Base-by-base conservation (phyloP, 2,329 filamentous ascomycete genomes). In the Periconia digitata region DNA sequence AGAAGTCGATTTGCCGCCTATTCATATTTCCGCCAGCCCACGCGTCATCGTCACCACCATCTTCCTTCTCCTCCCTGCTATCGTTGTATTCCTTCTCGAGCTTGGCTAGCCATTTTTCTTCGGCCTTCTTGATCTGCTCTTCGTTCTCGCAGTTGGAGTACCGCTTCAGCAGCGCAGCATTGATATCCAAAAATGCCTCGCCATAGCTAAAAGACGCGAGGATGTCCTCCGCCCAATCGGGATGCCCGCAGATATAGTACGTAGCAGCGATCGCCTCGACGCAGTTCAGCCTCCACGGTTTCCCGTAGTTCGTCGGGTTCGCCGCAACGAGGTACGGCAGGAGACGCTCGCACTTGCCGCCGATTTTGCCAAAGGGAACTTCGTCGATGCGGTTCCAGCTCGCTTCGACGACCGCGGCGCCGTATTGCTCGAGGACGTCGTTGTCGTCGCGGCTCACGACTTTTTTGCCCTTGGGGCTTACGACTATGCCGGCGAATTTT, bases 281-380 rank as follows among this genome's bases (percentile, higher is more conserved):
- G 63, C 94, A 99, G 72, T 99, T 99, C 54, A 99, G 72, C 46
- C 92, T 81, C 89, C 92, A 96, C 5, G 94, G 94, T 65, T 90
- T 89, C 51, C 94, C 94, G 74, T 99, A 99, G 75, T 99, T 99
- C 66, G 96, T 94, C 1, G 89, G 87, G 70, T 99, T 99, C 40
- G 94, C 94, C 6, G 94, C 94, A 42, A 99, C 92, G 7, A 99
- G 85, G 71, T 99, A 99, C 0, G 94, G 94, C 47, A 99, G 50
- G 36, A 69, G 40, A 45, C 94, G 80, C 76, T 96, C 91, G 72
- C 92, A 95, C 72, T 92, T 94, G 20, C 94, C 94, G 22, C 94
- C 94, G 50, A 99, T 95, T 58, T 88, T 88, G 49, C 79, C 80
- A 84, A 92, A 99, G 44, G 92, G 92, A 5, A 99, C 85, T 72